phyloP scores from a whole-genome alignment of 2,329 filamentous ascomycete genomes.

The Colletotrichum tabaci region DNA sequence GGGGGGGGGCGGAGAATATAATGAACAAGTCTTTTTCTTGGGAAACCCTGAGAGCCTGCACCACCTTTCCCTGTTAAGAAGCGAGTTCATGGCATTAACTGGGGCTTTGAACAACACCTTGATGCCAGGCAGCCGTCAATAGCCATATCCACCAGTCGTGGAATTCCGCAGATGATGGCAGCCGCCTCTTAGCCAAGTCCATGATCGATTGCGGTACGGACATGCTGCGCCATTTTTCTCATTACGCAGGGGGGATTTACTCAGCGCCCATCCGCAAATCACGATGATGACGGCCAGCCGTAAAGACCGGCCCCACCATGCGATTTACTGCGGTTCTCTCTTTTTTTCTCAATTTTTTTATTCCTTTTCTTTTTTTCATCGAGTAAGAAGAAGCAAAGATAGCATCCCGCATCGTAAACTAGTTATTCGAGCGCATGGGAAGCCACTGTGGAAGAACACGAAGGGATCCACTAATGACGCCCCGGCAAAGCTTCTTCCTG shows the following conservation, averaged over 20 bases:
- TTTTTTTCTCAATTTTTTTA: too few species aligned
- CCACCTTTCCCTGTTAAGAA: background rate
- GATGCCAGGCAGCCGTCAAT: background rate
- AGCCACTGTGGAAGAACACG: background rate
- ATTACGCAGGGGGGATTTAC: constrained; percentile 3
- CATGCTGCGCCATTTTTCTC: background rate
- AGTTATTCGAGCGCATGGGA: background rate
- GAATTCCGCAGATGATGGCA: constrained; percentile 9
- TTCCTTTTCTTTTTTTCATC: too few species aligned
- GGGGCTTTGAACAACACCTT: background rate
- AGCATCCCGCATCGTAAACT: background rate
- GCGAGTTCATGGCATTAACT: background rate
- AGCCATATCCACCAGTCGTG: background rate
- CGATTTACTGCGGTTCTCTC: too few species aligned
- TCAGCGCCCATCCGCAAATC: background rate
- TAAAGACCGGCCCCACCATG: too few species aligned
- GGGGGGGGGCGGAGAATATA: background rate
- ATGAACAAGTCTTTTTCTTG: background rate
- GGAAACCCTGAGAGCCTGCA: background rate
- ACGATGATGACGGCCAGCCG: background rate
- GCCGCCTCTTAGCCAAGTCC: background rate
- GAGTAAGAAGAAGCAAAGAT: too few species aligned
- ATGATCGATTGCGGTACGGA: background rate
- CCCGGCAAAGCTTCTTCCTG: constrained; percentile 19
- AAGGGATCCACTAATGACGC: constrained; percentile 3